Evolutionary conservation across 2,329 filamentous ascomycete species (phyloP).

Genomic region (Ceratocystis diversiconidia): DNA sequence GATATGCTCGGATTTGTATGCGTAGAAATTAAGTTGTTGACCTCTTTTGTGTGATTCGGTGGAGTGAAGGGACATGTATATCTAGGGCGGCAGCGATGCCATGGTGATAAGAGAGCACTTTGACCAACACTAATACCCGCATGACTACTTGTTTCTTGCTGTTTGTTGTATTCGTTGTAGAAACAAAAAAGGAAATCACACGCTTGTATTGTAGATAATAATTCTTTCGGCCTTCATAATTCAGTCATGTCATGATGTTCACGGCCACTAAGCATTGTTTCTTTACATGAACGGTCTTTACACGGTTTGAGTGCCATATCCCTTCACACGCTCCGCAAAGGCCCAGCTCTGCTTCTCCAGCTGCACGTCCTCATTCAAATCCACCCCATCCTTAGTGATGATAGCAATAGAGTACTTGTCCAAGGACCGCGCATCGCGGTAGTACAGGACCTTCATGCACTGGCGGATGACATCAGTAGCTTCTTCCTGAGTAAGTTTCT

Average conservation of each 20-base stretch:
- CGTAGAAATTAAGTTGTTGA: too few species aligned
- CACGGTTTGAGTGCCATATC: conserved; percentile 77
- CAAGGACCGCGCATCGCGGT: conserved; percentile 85
- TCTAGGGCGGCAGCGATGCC: too few species aligned
- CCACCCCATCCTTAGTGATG: conserved; percentile 76
- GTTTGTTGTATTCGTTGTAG: background rate
- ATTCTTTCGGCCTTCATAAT: conserved; percentile 6
- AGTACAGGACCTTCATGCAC: conserved; percentile 97
- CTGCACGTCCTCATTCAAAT: conserved; percentile 70
- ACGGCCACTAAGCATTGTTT: background rate
- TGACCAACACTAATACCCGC: too few species aligned
- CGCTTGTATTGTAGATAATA: conserved; percentile 14
- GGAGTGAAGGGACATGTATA: too few species aligned
- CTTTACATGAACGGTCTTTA: conserved; percentile 23
- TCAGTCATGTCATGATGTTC: background rate
- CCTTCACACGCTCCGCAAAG: conserved; percentile 87
- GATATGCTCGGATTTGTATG: too few species aligned
- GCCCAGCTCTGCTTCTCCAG: conserved; percentile 95
- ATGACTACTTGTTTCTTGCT: background rate
- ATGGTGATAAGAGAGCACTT: too few species aligned
- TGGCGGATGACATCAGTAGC: conserved; percentile 73
- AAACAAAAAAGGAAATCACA: conserved; percentile 7
- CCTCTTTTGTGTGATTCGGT: too few species aligned
- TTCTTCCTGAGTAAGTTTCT: conserved; percentile 57
- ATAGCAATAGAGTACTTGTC: conserved; percentile 86